These are phyloP conservation scores for Trichoderma brevicompactum DNA, from an alignment of 2,329 filamentous ascomycete genomes.

Conservation along the genomic window DNA sequence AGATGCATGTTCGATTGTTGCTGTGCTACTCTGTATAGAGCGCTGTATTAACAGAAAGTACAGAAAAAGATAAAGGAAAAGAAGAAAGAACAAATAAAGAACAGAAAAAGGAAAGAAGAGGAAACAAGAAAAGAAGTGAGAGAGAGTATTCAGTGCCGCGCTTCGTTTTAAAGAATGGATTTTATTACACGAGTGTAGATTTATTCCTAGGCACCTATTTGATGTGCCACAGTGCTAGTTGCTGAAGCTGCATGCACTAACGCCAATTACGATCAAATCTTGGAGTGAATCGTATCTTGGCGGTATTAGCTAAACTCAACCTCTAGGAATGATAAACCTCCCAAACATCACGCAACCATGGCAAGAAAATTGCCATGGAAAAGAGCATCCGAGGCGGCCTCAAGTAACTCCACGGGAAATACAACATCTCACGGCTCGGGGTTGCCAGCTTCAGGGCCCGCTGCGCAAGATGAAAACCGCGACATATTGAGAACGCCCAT, in stretches of 20 bases:
- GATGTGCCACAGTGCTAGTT: no score
- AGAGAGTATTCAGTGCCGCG: no score
- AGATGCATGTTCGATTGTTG: no score
- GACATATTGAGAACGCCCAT: background rate
- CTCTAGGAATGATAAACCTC: background rate
- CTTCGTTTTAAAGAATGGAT: no score
- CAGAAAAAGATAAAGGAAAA: no score
- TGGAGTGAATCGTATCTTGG: background rate
- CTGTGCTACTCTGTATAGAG: no score
- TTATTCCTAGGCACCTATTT: no score
- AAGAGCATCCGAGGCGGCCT: background rate
- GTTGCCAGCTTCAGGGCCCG: background rate
- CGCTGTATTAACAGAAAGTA: no score
- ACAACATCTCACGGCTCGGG: background rate
- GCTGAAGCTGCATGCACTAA: background rate
- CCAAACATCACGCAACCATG: slow-evolving; percentile 13
- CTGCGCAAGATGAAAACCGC: background rate
- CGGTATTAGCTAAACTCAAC: background rate
- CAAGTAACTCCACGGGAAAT: background rate
- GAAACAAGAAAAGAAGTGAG: no score
- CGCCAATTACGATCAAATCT: background rate
- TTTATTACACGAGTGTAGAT: no score
- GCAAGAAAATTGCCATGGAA: slow-evolving; percentile 26
- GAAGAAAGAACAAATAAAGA: no score
- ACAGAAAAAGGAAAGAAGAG: no score